These are phyloP conservation scores for Talaromyces rugulosus DNA, from an alignment of 2,329 filamentous ascomycete genomes.

Conservation along the genomic window DNA sequence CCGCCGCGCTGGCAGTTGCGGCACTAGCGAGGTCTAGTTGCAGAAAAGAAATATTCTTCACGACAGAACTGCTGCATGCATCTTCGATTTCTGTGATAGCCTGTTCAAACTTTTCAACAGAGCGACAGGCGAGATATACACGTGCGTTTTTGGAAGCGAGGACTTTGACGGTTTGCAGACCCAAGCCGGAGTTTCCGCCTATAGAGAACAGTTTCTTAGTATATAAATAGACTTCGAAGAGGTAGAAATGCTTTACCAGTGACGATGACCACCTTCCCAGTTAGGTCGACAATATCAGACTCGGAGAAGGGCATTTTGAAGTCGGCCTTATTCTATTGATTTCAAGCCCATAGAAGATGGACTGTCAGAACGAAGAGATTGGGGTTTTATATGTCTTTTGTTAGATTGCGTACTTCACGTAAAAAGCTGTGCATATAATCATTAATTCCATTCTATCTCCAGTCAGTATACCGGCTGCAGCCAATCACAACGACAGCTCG, in stretches of 20 bases:
- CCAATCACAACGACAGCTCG: not conserved
- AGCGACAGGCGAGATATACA: constrained; percentile 4
- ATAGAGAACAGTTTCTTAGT: too few relatives aligned
- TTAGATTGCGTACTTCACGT: not conserved
- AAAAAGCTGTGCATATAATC: not conserved
- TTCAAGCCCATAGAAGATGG: too few relatives aligned
- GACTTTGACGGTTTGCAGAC: not conserved
- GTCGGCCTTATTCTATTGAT: not conserved
- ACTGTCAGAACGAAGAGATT: too few relatives aligned
- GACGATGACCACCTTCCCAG: constrained; percentile 12
- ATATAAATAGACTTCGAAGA: not conserved
- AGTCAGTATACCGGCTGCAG: not conserved
- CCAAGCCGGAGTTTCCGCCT: not conserved
- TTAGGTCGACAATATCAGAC: constrained; percentile 6
- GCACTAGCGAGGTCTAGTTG: not conserved
- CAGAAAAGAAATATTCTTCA: not conserved
- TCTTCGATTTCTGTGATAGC: not conserved
- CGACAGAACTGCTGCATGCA: too few relatives aligned
- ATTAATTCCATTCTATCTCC: not conserved
- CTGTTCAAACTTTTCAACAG: not conserved
- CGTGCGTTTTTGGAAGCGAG: not conserved
- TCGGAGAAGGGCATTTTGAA: constrained; percentile 5
- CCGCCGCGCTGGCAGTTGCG: not conserved
- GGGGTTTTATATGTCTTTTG: not conserved
- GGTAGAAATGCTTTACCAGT: constrained; percentile 1